phyloP scores from a whole-genome alignment of 805 yeast species.

The Ogataea henricii region DNA sequence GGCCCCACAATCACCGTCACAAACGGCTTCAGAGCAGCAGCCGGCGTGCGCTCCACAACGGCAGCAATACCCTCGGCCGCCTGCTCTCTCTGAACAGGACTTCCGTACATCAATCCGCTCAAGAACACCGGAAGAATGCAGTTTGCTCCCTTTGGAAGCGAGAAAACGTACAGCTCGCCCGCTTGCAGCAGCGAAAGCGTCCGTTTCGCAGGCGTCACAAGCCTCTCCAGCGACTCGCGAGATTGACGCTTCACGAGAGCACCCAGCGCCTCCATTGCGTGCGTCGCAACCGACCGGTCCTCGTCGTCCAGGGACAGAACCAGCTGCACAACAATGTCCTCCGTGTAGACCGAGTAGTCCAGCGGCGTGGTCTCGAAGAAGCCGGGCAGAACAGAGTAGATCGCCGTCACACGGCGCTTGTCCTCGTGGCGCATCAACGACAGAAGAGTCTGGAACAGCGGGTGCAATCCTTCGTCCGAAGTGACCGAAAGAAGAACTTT shows the following conservation, averaged over 20 bases:
- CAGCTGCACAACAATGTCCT: constrained; percentile 72
- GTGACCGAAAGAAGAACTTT: constrained; percentile 71
- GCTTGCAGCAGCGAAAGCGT: constrained; percentile 67
- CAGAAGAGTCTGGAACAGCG: constrained; percentile 79
- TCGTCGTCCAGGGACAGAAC: constrained; percentile 73
- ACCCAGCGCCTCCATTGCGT: constrained; percentile 64
- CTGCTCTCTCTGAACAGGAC: constrained; percentile 74
- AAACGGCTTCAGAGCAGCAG: constrained; percentile 78
- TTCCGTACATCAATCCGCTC: constrained; percentile 95
- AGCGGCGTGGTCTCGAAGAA: constrained; percentile 68
- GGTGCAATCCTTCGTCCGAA: constrained; percentile 78
- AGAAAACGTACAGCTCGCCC: constrained; percentile 70
- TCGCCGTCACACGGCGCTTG: constrained; percentile 57
- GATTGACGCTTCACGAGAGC: constrained; percentile 69
- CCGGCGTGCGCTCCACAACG: constrained; percentile 81
- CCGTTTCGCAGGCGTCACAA: constrained; percentile 79
- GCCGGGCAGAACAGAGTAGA: constrained; percentile 65
- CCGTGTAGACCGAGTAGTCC: constrained; percentile 71
- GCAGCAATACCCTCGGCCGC: constrained; percentile 91
- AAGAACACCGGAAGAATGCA: constrained; percentile 88
- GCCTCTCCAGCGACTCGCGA: constrained; percentile 73
- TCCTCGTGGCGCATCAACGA: constrained; percentile 78
- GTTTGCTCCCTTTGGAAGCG: constrained; percentile 79
- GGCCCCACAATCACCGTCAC: constrained; percentile 97
- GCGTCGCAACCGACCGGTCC: constrained; percentile 60